Base-by-base conservation (phyloP, 352 stramenopile genomes). In the Phytophthora sp. region DNA sequence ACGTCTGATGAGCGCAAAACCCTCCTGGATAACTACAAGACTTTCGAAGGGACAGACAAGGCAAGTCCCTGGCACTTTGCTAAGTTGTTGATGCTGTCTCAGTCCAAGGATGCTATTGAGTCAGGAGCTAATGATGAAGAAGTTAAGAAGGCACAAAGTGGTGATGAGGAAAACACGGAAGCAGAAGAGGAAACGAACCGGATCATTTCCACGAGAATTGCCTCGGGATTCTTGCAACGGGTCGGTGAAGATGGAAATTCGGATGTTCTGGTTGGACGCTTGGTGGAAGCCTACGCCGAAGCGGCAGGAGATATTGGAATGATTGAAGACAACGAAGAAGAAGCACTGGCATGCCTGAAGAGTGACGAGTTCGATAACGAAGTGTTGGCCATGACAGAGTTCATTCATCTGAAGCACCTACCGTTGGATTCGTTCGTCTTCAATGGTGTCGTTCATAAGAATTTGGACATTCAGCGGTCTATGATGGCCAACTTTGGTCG, bases 381-480 rank as follows among this genome's bases (percentile, higher is more conserved):
- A 46, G 70, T 93, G 4, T 65, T 93, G 39, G 72, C 62, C 2
- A 95, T 95, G 85, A 95, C 84, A 13, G 74, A 90, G 11, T 89
- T 76, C 29, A 90, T 93, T 35, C 73, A 82, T n/a, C 56, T 73
- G 27, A 96, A 96, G 71, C 85, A 95, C 49, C 30, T 98, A 27
- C 84, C 82, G 21, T 61, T 95, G 16, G 76, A 84, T 21, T 94
- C 71, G 7, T 84, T 84, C 30, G 66, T 93, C 7, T 91, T 98
- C 35, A 98, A 98, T 61, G 92, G 92, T 30, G 77, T 97, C 30
- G 41, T 97, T 4, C 77, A 82, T 30, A 82, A 74, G 13, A 74
- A 85, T 39, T 47, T 91, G 16, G 79, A 93, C 29, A 47, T 96
- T 30, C 80, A 96, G 69, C 72, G 68, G 30, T 71, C 86, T 2